These are phyloP conservation scores for Zasmidium cellare DNA, from an alignment of 2,329 filamentous ascomycete species.

Conservation along the genomic window DNA sequence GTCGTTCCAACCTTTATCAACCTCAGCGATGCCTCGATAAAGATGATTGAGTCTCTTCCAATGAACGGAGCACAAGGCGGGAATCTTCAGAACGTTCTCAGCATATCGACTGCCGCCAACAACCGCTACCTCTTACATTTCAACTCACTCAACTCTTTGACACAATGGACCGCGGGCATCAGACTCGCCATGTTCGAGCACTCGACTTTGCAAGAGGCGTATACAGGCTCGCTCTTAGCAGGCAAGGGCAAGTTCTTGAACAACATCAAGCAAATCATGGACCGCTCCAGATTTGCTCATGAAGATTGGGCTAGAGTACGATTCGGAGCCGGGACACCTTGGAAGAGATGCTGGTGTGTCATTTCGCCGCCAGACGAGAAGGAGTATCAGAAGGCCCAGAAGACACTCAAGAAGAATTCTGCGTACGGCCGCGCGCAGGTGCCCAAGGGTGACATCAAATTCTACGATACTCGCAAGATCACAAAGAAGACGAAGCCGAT, in stretches of 20 bases:
- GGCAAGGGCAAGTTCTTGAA: slow-evolving; percentile 89
- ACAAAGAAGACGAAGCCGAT: slow-evolving; percentile 90
- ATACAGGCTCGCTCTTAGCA: slow-evolving; percentile 92
- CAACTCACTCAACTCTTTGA: slow-evolving; percentile 87
- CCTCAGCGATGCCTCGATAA: slow-evolving; percentile 93
- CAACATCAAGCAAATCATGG: slow-evolving; percentile 87
- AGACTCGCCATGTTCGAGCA: slow-evolving; percentile 93
- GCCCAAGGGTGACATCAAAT: slow-evolving; percentile 87
- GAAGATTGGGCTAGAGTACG: slow-evolving; percentile 95
- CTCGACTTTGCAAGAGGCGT: slow-evolving; percentile 88
- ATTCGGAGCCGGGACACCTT: slow-evolving; percentile 93
- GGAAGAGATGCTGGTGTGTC: slow-evolving; percentile 96
- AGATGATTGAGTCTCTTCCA: slow-evolving; percentile 84
- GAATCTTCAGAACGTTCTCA: slow-evolving; percentile 89
- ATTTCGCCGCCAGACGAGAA: slow-evolving; percentile 92
- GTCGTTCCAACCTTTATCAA: slow-evolving; percentile 94
- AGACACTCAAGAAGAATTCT: slow-evolving; percentile 77
- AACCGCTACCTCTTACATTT: slow-evolving; percentile 97
- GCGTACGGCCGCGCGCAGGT: slow-evolving; percentile 74
- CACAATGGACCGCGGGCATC: slow-evolving; percentile 95
- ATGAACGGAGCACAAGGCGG: slow-evolving; percentile 76
- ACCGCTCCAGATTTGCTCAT: slow-evolving; percentile 71
- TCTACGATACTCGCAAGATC: slow-evolving; percentile 88
- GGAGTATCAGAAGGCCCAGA: slow-evolving; percentile 79
- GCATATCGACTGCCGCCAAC: slow-evolving; percentile 90